Percentiles rank a stretch among this genome's conserved stretches.
phyloP scores from a whole-genome alignment of 164 flowering plant genomes.

The Brasenia schreberi region DNA sequence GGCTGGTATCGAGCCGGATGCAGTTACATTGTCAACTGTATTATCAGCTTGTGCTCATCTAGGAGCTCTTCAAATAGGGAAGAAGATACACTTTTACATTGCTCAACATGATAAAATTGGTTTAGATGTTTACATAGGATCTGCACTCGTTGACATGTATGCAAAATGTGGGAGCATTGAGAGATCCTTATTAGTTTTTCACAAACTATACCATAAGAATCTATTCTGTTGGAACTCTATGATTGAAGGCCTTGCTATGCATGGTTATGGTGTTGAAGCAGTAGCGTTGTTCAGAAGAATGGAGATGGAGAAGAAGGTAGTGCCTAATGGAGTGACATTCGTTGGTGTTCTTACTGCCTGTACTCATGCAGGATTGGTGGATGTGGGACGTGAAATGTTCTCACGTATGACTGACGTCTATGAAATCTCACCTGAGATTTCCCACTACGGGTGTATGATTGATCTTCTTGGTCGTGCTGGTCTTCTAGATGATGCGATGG shows the following conservation, averaged over 20 bases:
- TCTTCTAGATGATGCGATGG: conserved; percentile 48
- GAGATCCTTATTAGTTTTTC: conserved; percentile 51
- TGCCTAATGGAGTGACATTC: conserved; percentile 56
- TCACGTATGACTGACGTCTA: conserved; percentile 37
- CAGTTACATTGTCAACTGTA: conserved; percentile 50
- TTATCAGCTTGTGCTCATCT: conserved; percentile 81
- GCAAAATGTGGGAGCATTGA: conserved; percentile 74
- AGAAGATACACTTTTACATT: conserved; percentile 34
- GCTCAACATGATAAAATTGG: conserved; percentile 20
- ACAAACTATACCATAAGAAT: conserved; percentile 48
- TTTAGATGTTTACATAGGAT: conserved; percentile 61
- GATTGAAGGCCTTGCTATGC: conserved; percentile 60
- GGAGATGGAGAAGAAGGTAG: conserved; percentile 27
- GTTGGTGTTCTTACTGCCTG: conserved; percentile 61
- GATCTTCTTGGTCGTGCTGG: conserved; percentile 67
- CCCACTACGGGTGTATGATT: conserved; percentile 81
- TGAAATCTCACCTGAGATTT: conserved; percentile 32
- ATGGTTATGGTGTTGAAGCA: conserved; percentile 56
- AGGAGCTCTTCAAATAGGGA: conserved; percentile 65
- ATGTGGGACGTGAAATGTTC: conserved; percentile 46
- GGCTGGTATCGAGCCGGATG: conserved; percentile 40
- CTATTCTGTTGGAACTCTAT: conserved; percentile 65
- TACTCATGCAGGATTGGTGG: conserved; percentile 63
- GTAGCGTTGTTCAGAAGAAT: conserved; percentile 39
- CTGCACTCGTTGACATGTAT: conserved; percentile 84